Evolutionary conservation across 352 stramenopile species (phyloP).

Genomic region (Phytophthora palmivora): DNA sequence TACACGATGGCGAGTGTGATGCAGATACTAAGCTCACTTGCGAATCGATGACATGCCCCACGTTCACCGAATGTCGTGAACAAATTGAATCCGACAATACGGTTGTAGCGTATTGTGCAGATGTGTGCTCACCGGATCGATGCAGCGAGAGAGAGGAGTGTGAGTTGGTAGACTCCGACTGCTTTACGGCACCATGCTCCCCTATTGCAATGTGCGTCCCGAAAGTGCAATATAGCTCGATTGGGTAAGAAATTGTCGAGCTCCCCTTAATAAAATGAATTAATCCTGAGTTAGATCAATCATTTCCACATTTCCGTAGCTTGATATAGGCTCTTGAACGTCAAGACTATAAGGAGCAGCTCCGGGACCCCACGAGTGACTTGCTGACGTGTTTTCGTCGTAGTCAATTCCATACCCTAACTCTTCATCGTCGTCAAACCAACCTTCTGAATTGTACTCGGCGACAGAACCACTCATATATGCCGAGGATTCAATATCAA

Average conservation of each 20-base stretch:
- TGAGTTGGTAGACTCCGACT: slow-evolving; percentile 51
- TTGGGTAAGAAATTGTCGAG: not conserved
- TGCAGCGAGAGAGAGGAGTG: slow-evolving; percentile 56
- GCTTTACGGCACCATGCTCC: slow-evolving; percentile 65
- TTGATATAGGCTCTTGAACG: not conserved
- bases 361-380: not conserved
- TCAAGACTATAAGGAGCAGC: not conserved
- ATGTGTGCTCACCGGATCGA: slow-evolving; percentile 58
- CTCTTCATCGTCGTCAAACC: slow-evolving; percentile 42
- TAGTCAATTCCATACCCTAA: not conserved
- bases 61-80: slow-evolving; percentile 52
- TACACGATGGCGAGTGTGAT: slow-evolving; percentile 58
- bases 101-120: slow-evolving; percentile 54
- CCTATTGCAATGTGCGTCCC: slow-evolving; percentile 62
- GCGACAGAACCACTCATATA: not conserved
- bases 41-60: slow-evolving; percentile 52
- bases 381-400: not conserved
- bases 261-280: slow-evolving; percentile 5
- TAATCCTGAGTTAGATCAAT: slow-evolving; percentile 39
- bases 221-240: slow-evolving; percentile 23
- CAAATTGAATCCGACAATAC: slow-evolving; percentile 28
- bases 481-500: slow-evolving; percentile 7
- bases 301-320: slow-evolving; percentile 8
- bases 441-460: slow-evolving; percentile 36
- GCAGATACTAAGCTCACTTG: slow-evolving; percentile 53